Percentiles rank a stretch among this genome's conserved stretches.
Evolutionary conservation across 2,329 filamentous ascomycete species (phyloP).

Genomic region (Sarocladium brachiariae): DNA sequence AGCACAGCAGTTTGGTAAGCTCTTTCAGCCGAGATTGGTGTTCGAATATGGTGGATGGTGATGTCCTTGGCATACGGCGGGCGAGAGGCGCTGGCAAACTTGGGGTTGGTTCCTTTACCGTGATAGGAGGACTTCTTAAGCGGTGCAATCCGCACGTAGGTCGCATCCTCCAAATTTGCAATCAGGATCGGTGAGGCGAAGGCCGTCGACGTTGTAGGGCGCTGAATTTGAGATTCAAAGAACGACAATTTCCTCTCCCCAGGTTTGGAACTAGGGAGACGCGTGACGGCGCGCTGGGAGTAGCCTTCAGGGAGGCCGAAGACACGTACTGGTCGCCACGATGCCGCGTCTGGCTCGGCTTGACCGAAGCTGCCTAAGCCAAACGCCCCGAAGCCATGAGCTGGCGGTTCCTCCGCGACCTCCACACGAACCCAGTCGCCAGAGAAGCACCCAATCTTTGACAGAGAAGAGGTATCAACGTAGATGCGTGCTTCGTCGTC

Average conservation of each 20-base stretch:
- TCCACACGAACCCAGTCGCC: constrained; percentile 94
- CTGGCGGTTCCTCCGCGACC: constrained; percentile 64
- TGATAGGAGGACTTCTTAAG: constrained; percentile 48
- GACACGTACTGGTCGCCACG: constrained; percentile 80
- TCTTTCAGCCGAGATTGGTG: constrained; percentile 79
- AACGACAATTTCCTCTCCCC: constrained; percentile 51
- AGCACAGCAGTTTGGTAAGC: constrained; percentile 80
- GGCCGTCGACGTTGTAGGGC: constrained; percentile 49
- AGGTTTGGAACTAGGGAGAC: constrained; percentile 49
- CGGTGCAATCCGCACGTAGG: constrained; percentile 72
- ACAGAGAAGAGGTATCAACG: constrained; percentile 78
- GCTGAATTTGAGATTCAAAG: constrained; percentile 62
- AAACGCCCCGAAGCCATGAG: constrained; percentile 59
- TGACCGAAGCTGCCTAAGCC: constrained; percentile 56
- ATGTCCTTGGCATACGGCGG: constrained; percentile 66
- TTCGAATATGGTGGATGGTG: constrained; percentile 80
- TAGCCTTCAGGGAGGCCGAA: constrained; percentile 81
- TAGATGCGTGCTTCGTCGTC: constrained; percentile 88
- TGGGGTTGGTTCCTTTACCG: constrained; percentile 46
- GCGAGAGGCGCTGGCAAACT: constrained; percentile 46
- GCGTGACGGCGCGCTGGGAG: constrained; percentile 51
- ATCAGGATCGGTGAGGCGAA: constrained; percentile 83
- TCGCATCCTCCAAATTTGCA: constrained; percentile 73
- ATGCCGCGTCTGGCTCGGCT: constrained; percentile 44
- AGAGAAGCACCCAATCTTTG: constrained; percentile 91